Base-by-base conservation (phyloP, 768 basidiomycete species). In the Tricholoma sp. region DNA sequence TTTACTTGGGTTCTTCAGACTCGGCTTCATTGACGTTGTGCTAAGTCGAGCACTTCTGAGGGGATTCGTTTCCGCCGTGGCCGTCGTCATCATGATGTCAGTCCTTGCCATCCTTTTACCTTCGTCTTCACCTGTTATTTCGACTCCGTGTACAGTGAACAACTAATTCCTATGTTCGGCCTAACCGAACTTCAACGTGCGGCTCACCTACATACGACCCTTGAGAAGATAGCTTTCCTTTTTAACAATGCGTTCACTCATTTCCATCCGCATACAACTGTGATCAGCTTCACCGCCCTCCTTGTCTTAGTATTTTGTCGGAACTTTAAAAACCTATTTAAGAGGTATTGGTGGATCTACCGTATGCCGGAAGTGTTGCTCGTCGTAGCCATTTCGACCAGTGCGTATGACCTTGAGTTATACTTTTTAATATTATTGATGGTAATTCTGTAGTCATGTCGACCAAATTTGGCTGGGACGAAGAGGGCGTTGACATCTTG, bases 11-110 rank as follows among this genome's bases (percentile, higher is more conserved):
- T 82, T 96, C 64, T 86, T 95, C 67, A 81, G 93, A 22, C 77
- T 98, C 9, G 94, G 94, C 2, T 96, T 96, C 71, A 83, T 96
- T 54, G 95, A 98, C 68, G 94, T 96, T 11, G 89, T 96, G 5
- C 80, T 98, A 27, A 93, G 91, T 64, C 85, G 93, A 53, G 91
- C 94, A 3, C 78, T 96, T 12, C 78, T 96, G 55, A 82, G 91
- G 27, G 94, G 94, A 2, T 95, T 96, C 67, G 82, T 96, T 46
- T 85, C 86, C 1, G 92, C 94, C 14, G 80, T 94, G 24, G 91
- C 88, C 1, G 79, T 89, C 6, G 86, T 98, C 43, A 95, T 98
- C 64, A 77, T 88, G 67, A 84, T 93, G 89, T 90, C 61, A 50
- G 86, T 74, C 3, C 22, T 34, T 32, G 12, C 22, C 21, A n/a